A percentile compares a stretch with the other conserved stretches of the same genome.
These are phyloP conservation scores for Diplogelasinospora grovesii DNA, from an alignment of 495 filamentous ascomycete species.

Conservation along the genomic window DNA sequence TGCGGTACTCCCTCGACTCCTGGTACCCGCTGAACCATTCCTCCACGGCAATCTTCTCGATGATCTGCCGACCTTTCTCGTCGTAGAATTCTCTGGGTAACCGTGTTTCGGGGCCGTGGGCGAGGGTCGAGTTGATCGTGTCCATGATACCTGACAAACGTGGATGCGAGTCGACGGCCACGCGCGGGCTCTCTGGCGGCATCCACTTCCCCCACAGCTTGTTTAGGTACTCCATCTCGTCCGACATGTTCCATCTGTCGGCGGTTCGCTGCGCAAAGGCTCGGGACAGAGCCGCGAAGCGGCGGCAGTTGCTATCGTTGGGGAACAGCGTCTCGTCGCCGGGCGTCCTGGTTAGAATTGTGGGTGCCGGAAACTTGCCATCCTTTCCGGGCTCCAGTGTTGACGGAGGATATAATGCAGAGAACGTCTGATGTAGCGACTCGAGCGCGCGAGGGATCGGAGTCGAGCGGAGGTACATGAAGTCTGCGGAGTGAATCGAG, in stretches of 20 bases:
- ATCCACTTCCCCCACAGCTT: slow-evolving; percentile 74
- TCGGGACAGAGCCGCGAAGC: slow-evolving; percentile 71
- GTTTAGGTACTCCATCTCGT: slow-evolving; percentile 83
- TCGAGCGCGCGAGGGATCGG: slow-evolving; percentile 81
- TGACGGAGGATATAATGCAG: slow-evolving; percentile 77
- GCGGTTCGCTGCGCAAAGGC: slow-evolving; percentile 80
- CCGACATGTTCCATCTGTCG: slow-evolving; percentile 70
- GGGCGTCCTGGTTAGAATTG: slow-evolving; percentile 64
- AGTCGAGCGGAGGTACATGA: slow-evolving; percentile 79
- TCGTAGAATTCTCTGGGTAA: slow-evolving; percentile 89
- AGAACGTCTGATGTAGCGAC: slow-evolving; percentile 82
- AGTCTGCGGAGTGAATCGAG: slow-evolving; percentile 52
- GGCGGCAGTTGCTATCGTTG: slow-evolving; percentile 77
- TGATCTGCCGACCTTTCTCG: slow-evolving; percentile 54
- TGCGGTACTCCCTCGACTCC: slow-evolving; percentile 78
- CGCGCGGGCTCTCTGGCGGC: slow-evolving; percentile 56
- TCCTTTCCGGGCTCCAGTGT: slow-evolving; percentile 40
- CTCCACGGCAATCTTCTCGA: slow-evolving; percentile 76
- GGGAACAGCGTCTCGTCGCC: slow-evolving; percentile 89
- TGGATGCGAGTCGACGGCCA: slow-evolving; percentile 80
- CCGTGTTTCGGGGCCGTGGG: slow-evolving; percentile 71
- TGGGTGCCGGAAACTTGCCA: slow-evolving; percentile 57
- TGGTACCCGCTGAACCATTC: slow-evolving; percentile 91
- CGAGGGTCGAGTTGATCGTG: slow-evolving; percentile 80
- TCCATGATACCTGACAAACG: slow-evolving; percentile 88